Evolutionary conservation across 805 yeast species (phyloP).

Genomic region (Metschnikowia corniflorae): DNA sequence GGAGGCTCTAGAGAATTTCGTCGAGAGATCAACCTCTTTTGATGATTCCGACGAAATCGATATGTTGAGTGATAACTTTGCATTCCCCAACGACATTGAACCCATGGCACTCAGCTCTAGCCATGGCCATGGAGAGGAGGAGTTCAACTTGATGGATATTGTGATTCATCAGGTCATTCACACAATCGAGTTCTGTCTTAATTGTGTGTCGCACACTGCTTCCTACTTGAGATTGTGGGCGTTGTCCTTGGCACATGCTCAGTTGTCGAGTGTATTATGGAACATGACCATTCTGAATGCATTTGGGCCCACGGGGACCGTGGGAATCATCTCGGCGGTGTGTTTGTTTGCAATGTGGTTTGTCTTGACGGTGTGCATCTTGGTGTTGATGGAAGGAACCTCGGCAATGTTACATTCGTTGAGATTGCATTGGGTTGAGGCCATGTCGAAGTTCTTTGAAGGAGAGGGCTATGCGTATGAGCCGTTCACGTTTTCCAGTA

Average conservation of each 20-base stretch:
- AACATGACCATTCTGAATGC: conserved; percentile 68
- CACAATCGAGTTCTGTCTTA: conserved; percentile 75
- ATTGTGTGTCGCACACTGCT: conserved; percentile 78
- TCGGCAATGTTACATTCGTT: conserved; percentile 80
- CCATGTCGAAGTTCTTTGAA: conserved; percentile 75
- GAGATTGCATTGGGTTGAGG: conserved; percentile 79
- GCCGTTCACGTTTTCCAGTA: conserved; percentile 51
- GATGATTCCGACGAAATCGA: conserved; percentile 16
- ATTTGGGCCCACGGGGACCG: conserved; percentile 51
- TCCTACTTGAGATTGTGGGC: conserved; percentile 79
- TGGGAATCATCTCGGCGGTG: conserved; percentile 57
- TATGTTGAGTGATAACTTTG: conserved; percentile 17
- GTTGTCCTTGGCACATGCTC: conserved; percentile 75
- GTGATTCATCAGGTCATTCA: conserved; percentile 79
- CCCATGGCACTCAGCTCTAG: conserved; percentile 30
- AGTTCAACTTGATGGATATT: conserved; percentile 55
- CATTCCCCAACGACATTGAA: conserved; percentile 36
- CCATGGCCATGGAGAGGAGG: conserved; percentile 37
- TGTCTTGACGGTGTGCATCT: conserved; percentile 60
- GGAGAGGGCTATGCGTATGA: conserved; percentile 71
- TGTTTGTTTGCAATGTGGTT: conserved; percentile 73
- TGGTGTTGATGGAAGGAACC: conserved; percentile 79
- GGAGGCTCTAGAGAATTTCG: conserved; percentile 18
- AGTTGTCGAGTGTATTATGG: conserved; percentile 71
- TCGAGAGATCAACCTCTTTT: conserved; percentile 1